Evolutionary conservation across 257 asterid species (phyloP), one percentile per base, ranked within the genome.

Genomic region (Petunia axillaris): DNA sequence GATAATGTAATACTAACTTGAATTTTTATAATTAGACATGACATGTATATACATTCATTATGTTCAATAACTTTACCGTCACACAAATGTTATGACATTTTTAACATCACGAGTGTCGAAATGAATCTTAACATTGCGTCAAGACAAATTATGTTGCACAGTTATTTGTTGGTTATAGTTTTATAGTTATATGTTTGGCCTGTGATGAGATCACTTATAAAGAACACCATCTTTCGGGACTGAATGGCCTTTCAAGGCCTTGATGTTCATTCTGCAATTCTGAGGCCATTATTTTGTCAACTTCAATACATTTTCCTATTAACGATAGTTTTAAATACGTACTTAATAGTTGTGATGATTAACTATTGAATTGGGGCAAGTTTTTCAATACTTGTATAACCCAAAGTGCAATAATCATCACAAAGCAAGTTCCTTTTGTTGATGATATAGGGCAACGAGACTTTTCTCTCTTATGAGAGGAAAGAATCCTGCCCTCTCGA

Each of bases 191-290:
- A 4, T 57, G 5, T 15, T 10, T 73, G 7, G 91, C 87, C 90
- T 48, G 54, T 88, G 91, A 89, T 58, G 97, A 88, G 78, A 89
- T 84, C 59, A 4, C 0, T 67, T 6, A 66, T 14, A 76, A 80
- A 4, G 5, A 50, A 87, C 86, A 92, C 97, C 93, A 90, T 92
- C 94, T 90, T 92, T 90, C 95, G 95, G 97, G 97, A 86, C 97
- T 89, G 91, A 92, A 81, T 85, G 90, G 93, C 89, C 53, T 80
- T 10, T 10, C 44, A 46, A 3, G 78, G 85, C 93, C 84, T 81
- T 90, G 93, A 5, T 85, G 91, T 79, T 52, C 46, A 83, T 83
- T 91, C 93, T 90, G 94, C 91, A 90, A 92, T 92, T 92, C 97
- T 90, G 97, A 91, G 94, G 97, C 91, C 25, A 9, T 58, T 2